Evolutionary conservation across 495 filamentous ascomycete genomes (phyloP), one percentile per base, ranked within the genome.

Genomic region (Aspergillus bridgeri): DNA sequence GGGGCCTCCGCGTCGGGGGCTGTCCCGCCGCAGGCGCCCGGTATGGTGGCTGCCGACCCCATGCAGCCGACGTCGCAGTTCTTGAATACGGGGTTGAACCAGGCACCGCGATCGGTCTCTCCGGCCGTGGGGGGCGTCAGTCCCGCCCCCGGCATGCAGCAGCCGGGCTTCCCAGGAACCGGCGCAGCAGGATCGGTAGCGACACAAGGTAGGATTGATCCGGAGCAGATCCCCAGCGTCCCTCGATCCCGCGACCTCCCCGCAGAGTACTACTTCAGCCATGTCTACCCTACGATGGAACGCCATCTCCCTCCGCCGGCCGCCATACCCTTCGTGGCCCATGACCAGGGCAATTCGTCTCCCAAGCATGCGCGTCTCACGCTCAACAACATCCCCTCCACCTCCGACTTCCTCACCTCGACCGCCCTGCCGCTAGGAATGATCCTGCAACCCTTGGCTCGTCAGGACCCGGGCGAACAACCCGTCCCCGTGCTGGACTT

Each of bases 261-360:
- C 3, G 86, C 92, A 56, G 82, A 88, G 48, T 89, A 96, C 69
- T 99, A 94, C 68, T 81, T 91, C 56, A 86, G 77, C 61, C 87
- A 96, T 69, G 81, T 95, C 21, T 97, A 95, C 67, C 92, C 94
- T 8, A 99, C 94, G 9, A 93, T 97, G 75, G 92, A 96, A 69
- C 86, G 87, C 27, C 91, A 96, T 66, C 76, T 92, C 2, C 91
- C 94, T 18, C 94, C 94, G 19, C 91, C 95, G 22, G 91, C 91
- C 13, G 81, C 87, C n/a, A 83, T 93, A 24, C 90, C 95, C 0
- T 98, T 94, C 63, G 87, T 96, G 50, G 91, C 91, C 11, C 88
- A 86, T 60, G 94, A 99, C 67, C 95, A 98, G 72, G 93, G 94
- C 59, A 99, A 97, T 69, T 88, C 95, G 20, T 98, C 94, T 9